These are phyloP conservation scores for Balamuthia mandrillaris DNA, from an alignment of 208 protist species.

Conservation along the genomic window DNA sequence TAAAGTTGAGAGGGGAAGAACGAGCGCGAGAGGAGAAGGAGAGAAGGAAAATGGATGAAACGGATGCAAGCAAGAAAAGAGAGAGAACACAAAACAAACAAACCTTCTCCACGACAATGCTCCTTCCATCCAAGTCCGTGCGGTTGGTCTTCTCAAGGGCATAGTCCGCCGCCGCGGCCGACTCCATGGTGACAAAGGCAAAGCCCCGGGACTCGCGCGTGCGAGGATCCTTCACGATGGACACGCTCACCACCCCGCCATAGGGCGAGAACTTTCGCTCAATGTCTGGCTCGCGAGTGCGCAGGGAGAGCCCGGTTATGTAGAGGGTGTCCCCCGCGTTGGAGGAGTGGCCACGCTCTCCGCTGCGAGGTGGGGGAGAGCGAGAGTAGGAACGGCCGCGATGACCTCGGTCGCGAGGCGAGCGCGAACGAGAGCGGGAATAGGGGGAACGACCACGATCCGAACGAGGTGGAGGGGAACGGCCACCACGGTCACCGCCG, in stretches of 20 bases:
- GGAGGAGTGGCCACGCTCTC: no score
- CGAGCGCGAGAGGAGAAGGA: neutral
- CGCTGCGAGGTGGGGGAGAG: neutral
- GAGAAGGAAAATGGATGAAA: neutral
- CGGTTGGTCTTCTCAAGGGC: neutral
- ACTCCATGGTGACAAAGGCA: slow-evolving; percentile 17
- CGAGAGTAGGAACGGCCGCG: neutral
- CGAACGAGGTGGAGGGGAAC: neutral
- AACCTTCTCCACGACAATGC: slow-evolving; percentile 19
- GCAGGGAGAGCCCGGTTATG: neutral
- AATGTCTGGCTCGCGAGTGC: neutral
- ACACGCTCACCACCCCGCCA: neutral
- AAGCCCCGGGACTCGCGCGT: neutral
- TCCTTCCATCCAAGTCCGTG: neutral
- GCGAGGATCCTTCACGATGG: neutral
- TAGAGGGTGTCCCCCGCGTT: slow-evolving; percentile 7
- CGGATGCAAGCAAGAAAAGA: neutral
- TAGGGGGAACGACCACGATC: neutral
- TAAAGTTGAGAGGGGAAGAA: neutral
- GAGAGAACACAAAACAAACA: neutral
- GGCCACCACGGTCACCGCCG: neutral
- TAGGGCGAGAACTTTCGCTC: slow-evolving; percentile 16
- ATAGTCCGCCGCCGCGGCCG: neutral
- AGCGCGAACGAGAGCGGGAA: neutral
- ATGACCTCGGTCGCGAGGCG: neutral